Evolutionary conservation across 2,329 filamentous ascomycete species (phyloP).

Genomic region (Trichoderma polysporum): DNA sequence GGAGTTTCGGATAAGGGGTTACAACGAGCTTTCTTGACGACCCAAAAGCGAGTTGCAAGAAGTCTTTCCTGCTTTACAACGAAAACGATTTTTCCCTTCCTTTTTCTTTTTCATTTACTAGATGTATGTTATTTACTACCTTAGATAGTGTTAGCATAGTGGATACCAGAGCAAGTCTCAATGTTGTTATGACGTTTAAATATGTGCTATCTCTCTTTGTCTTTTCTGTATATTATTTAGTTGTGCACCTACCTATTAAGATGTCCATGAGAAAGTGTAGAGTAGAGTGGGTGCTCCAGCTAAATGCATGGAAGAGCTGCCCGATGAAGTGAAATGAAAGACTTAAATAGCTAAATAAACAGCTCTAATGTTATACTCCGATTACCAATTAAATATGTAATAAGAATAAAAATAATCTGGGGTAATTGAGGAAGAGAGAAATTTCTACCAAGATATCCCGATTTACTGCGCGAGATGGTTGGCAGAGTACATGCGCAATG

Average conservation of each 20-base stretch:
- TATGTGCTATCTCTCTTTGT: neutral
- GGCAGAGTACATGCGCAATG: neutral
- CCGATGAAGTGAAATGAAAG: neutral
- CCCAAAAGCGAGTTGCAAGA: neutral
- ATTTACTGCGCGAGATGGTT: neutral
- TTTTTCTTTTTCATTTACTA: neutral
- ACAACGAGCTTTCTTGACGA: conserved; percentile 5
- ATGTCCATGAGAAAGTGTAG: neutral
- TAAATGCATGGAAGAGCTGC: neutral
- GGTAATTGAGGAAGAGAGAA: neutral
- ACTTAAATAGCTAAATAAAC: neutral
- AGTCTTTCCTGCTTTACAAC: neutral
- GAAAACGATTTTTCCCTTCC: neutral
- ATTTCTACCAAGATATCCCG: neutral
- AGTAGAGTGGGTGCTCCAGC: neutral
- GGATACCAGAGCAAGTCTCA: conserved; percentile 18
- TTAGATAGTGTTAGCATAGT: conserved; percentile 1
- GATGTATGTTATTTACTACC: neutral
- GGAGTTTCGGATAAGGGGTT: conserved; percentile 15
- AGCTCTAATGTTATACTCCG: neutral
- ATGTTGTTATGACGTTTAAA: neutral
- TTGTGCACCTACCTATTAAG: neutral
- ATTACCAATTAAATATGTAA: neutral
- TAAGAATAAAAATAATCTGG: neutral
- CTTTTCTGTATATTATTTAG: neutral